Percentiles rank a stretch among this genome's conserved stretches.
Conservation (phyloP, 2,329 filamentous ascomycete species). For the Beauveria sp. region DNA sequence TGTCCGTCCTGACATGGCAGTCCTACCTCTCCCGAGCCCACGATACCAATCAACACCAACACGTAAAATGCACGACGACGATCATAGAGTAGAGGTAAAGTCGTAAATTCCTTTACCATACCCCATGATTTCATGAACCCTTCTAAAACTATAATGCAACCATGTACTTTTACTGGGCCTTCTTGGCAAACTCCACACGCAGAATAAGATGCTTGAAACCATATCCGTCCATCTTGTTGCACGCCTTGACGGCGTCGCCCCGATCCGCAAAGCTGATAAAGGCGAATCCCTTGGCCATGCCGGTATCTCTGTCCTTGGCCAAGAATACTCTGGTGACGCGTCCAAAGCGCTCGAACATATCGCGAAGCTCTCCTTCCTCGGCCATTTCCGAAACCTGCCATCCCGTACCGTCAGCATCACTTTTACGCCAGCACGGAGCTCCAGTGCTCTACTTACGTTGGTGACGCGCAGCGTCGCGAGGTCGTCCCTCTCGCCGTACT, state of each 20-base stretch:
- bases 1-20: background rate
- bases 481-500: slow-evolving; percentile 90
- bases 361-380: slow-evolving; percentile 88
- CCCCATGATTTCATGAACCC: background rate
- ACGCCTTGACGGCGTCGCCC: slow-evolving; percentile 81
- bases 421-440: background rate
- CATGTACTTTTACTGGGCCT: slow-evolving; percentile 40
- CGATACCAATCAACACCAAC: background rate
- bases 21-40: background rate
- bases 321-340: slow-evolving; percentile 96
- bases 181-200: slow-evolving; percentile 82
- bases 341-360: slow-evolving; percentile 97
- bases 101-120: slow-evolving; percentile 9
- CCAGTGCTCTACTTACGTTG: slow-evolving; percentile 61
- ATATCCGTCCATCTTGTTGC: slow-evolving; percentile 95
- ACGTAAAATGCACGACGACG: background rate
- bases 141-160: slow-evolving; percentile 16
- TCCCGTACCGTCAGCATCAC: slow-evolving; percentile 20
- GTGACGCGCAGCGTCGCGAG: slow-evolving; percentile 93
- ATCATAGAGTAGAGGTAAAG: background rate
- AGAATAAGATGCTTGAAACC: slow-evolving; percentile 84
- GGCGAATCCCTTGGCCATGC: slow-evolving; percentile 94
- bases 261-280: slow-evolving; percentile 97
- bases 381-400: slow-evolving; percentile 87
- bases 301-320: slow-evolving; percentile 95